Evolutionary conservation across 345 rosid genomes (phyloP).

Genomic region (Heritiera fomes): DNA sequence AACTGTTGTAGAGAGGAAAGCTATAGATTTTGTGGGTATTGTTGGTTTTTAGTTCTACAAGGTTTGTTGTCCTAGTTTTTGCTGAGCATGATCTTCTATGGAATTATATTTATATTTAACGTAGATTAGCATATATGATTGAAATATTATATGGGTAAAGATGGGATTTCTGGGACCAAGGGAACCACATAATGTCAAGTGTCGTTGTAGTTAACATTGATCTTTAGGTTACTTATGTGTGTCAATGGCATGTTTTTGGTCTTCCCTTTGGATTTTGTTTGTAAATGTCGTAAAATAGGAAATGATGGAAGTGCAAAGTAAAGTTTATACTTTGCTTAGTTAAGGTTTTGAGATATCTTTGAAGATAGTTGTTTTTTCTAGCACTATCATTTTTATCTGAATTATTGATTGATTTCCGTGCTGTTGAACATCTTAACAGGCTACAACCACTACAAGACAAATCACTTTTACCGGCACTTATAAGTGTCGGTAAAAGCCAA

Average conservation of each 20-base stretch:
- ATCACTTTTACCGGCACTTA: no score
- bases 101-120: not conserved
- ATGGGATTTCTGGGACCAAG: not conserved
- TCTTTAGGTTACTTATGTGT: not conserved
- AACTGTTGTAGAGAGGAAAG: not conserved
- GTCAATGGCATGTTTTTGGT: not conserved
- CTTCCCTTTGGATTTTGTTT: not conserved
- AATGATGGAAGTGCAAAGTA: not conserved
- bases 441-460: no score
- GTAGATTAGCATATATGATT: not conserved
- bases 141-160: not conserved
- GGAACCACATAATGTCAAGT: not conserved
- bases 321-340: not conserved
- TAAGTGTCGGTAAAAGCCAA: no score
- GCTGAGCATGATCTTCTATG: not conserved
- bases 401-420: not conserved
- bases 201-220: not conserved
- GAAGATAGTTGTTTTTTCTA: not conserved
- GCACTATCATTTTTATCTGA: not conserved
- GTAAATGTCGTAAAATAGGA: not conserved
- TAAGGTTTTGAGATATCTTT: not conserved
- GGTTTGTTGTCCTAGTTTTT: not conserved
- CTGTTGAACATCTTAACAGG: conserved; percentile 30
- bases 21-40: not conserved
- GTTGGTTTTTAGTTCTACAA: not conserved